These are phyloP conservation scores for Tulasnella sp. DNA, from an alignment of 768 basidiomycete species.

Conservation along the genomic window DNA sequence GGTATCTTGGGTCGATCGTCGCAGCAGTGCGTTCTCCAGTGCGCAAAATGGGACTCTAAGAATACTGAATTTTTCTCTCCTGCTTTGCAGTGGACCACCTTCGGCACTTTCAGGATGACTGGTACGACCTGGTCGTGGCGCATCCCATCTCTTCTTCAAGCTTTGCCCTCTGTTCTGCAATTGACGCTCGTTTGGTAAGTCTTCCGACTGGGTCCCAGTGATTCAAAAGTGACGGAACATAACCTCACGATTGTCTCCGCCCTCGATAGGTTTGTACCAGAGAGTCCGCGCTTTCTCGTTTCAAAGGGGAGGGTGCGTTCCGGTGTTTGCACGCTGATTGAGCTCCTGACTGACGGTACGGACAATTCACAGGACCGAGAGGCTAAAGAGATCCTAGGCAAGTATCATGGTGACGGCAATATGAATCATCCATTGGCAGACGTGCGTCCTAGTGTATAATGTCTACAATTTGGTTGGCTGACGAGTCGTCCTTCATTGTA, in stretches of 20 bases:
- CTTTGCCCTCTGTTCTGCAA: constrained; percentile 45
- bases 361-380: constrained; percentile 35
- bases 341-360: not conserved
- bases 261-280: constrained; percentile 6
- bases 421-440: constrained; percentile 47
- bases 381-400: constrained; percentile 51
- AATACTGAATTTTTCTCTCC: not conserved
- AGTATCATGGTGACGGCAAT: constrained; percentile 57
- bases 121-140: constrained; percentile 25
- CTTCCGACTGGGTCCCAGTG: no score
- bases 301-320: constrained; percentile 29
- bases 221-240: no score
- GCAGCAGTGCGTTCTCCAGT: constrained; percentile 5
- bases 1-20: constrained; percentile 64
- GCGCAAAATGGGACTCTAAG: not conserved
- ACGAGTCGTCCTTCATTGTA: not conserved
- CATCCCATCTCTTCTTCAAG: constrained; percentile 53
- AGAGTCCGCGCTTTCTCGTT: constrained; percentile 46
- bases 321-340: not conserved
- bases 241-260: not conserved
- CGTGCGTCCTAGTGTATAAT: constrained; percentile 30
- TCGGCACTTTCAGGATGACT: constrained; percentile 31
- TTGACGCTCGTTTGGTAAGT: constrained; percentile 40
- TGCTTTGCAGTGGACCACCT: constrained; percentile 35
- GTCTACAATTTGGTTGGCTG: not conserved